These are phyloP conservation scores for Alternaria ethzedia DNA, from an alignment of 2,329 filamentous ascomycete genomes.

Conservation along the genomic window DNA sequence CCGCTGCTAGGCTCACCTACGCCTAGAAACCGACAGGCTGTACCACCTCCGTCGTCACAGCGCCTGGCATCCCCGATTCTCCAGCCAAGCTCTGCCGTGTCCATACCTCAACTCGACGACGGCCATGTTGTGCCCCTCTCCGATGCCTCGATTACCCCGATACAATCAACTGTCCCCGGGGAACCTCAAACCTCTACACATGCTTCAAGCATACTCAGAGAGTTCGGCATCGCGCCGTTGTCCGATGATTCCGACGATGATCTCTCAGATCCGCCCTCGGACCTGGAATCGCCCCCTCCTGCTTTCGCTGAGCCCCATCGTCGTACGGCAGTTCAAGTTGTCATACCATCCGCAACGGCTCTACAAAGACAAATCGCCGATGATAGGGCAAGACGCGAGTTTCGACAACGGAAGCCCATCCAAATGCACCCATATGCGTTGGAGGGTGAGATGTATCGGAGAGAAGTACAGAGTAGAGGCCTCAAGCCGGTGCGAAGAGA, in stretches of 20 bases:
- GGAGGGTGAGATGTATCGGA: constrained; percentile 53
- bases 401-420: constrained; percentile 56
- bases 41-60: constrained; percentile 12
- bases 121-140: constrained; percentile 2
- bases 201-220: constrained; percentile 18
- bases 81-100: constrained; percentile 8
- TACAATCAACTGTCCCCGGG: not conserved
- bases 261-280: constrained; percentile 33
- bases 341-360: constrained; percentile 36
- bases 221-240: constrained; percentile 29
- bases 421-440: constrained; percentile 58
- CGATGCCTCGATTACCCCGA: not conserved
- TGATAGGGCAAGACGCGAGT: constrained; percentile 36
- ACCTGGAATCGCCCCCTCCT: constrained; percentile 22
- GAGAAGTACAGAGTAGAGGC: constrained; percentile 52
- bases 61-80: constrained; percentile 3
- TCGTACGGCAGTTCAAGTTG: constrained; percentile 34
- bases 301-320: constrained; percentile 27
- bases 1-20: constrained; percentile 30
- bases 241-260: constrained; percentile 35
- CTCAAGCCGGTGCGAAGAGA: constrained; percentile 51
- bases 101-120: constrained; percentile 11
- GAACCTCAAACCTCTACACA: not conserved
- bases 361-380: constrained; percentile 22
- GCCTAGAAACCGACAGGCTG: constrained; percentile 2